Evolutionary conservation across 345 rosid species (phyloP).

Genomic region (Eucalyptus albens): DNA sequence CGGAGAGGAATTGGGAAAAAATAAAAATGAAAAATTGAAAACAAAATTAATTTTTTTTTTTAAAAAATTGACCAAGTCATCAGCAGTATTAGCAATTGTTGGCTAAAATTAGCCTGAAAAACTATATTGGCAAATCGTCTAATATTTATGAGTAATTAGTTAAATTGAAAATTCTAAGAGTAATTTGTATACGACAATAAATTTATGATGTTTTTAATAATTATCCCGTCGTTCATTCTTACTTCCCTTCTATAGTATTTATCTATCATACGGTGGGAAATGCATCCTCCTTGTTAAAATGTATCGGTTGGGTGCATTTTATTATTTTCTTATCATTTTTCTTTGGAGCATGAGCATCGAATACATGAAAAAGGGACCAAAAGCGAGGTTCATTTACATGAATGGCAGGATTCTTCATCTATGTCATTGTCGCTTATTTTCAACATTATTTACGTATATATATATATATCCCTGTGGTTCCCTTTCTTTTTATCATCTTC

Average conservation of each 20-base stretch:
- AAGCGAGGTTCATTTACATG: neutral
- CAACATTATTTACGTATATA: neutral
- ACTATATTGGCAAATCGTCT: accelerated
- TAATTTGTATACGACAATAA: too few species aligned
- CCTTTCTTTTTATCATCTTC: neutral
- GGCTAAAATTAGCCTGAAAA: neutral
- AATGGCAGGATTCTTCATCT: neutral
- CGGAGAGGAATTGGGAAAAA: too few species aligned
- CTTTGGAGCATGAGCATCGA: neutral
- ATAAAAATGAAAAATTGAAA: too few species aligned
- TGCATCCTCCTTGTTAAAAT: neutral
- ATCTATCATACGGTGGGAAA: neutral
- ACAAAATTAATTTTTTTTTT: too few species aligned
- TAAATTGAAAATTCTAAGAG: too few species aligned
- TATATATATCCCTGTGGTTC: neutral
- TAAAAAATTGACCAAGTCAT: too few species aligned
- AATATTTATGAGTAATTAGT: too few species aligned
- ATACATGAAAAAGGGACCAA: neutral
- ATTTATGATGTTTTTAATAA: too few species aligned
- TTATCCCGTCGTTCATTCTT: neutral
- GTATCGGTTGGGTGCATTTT: neutral
- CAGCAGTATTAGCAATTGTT: accelerated
- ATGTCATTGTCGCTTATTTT: neutral
- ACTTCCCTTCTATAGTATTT: neutral
- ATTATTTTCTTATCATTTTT: neutral